Conservation (phyloP, 2,329 filamentous ascomycete species). For the Pseudofabraea citricarpa region DNA sequence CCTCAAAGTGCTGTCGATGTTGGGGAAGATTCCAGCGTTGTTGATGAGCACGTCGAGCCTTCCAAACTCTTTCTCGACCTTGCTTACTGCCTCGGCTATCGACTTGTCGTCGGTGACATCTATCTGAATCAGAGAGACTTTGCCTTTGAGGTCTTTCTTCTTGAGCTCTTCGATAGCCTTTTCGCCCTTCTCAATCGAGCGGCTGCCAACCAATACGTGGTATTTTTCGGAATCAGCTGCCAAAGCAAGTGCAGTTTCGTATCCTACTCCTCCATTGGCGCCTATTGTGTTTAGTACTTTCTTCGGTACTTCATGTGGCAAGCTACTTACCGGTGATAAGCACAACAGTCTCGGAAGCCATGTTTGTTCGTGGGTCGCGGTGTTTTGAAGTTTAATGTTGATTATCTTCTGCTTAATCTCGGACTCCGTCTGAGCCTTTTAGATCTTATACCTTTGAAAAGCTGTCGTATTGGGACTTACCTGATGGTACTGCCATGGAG, state of each 20-base stretch:
- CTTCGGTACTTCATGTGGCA: background rate
- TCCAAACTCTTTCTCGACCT: constrained; percentile 9
- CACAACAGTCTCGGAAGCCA: background rate
- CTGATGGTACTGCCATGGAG: too few species aligned
- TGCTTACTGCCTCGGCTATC: constrained; percentile 4
- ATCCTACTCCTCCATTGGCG: constrained; percentile 35
- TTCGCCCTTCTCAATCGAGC: constrained; percentile 14
- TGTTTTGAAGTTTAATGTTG: background rate
- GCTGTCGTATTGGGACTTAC: too few species aligned
- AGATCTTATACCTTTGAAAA: too few species aligned
- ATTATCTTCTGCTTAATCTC: background rate
- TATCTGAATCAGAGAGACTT: constrained; percentile 11
- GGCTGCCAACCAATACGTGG: constrained; percentile 19
- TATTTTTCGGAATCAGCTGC: constrained; percentile 10
- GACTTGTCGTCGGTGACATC: constrained; percentile 11
- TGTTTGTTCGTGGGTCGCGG: background rate
- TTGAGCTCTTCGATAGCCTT: constrained; percentile 14
- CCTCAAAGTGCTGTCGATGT: background rate
- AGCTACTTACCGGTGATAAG: constrained; percentile 1
- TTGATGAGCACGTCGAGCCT: constrained; percentile 27
- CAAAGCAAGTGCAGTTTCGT: constrained; percentile 27
- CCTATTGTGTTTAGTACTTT: constrained; percentile 28
- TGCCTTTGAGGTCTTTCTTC: constrained; percentile 10
- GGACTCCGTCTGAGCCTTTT: too few species aligned
- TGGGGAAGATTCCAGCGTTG: constrained; percentile 15